A percentile compares a stretch with the other conserved stretches of the same genome.
These are phyloP conservation scores for Picea mariana DNA, from an alignment of 83 land plant species.

Conservation along the genomic window DNA sequence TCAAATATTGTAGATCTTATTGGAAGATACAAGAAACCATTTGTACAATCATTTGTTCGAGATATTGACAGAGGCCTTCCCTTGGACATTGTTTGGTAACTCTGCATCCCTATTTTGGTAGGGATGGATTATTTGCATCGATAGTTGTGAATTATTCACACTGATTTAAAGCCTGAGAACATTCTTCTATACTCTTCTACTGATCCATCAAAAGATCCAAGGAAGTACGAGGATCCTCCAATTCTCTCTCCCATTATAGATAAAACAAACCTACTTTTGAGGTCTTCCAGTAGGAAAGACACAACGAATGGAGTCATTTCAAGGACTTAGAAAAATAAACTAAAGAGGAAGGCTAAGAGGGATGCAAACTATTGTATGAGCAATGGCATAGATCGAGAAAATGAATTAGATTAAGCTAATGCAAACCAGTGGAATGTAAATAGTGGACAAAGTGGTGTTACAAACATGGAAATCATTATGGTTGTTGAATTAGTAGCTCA, in stretches of 20 bases:
- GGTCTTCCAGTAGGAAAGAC: background rate
- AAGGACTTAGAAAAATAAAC: slow-evolving; percentile 50
- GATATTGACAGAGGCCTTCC: too few species aligned
- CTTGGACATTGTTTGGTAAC: too few species aligned
- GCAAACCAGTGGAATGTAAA: background rate
- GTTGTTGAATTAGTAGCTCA: background rate
- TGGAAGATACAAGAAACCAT: too few species aligned
- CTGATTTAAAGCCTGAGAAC: too few species aligned
- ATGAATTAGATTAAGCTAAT: slow-evolving; percentile 1
- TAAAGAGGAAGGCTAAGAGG: slow-evolving; percentile 61
- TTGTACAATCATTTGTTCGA: too few species aligned
- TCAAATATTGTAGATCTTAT: too few species aligned
- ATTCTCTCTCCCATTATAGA: slow-evolving; percentile 34
- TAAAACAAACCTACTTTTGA: slow-evolving; percentile 24
- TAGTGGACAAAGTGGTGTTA: background rate
- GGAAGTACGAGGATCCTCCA: slow-evolving; percentile 41
- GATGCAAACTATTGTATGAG: slow-evolving; percentile 53
- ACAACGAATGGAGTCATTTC: slow-evolving; percentile 24
- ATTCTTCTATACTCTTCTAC: too few species aligned
- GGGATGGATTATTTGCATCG: too few species aligned
- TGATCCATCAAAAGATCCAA: too few species aligned
- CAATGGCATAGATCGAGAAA: slow-evolving; percentile 36
- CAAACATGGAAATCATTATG: background rate
- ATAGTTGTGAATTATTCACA: too few species aligned
- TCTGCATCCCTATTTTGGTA: too few species aligned